These are phyloP conservation scores for Citrus medica DNA, from an alignment of 345 rosid genomes.

Conservation along the genomic window DNA sequence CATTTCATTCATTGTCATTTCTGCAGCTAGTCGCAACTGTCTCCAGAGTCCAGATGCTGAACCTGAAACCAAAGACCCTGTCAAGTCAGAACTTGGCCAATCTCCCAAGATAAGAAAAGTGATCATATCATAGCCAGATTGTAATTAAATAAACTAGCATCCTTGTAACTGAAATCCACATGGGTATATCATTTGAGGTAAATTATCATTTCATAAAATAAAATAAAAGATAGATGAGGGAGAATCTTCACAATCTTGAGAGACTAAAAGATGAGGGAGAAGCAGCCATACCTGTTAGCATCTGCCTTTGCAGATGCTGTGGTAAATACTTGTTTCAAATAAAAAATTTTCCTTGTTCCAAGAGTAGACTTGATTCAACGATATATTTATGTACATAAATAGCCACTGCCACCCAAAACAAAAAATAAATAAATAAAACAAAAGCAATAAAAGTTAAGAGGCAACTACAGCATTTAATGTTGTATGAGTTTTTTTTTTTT, in stretches of 20 bases:
- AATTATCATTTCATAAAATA: neutral
- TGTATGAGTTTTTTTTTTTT: neutral
- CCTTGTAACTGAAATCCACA: neutral
- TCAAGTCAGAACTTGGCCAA: neutral
- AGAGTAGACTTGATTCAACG: neutral
- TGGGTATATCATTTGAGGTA: neutral
- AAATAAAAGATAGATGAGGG: neutral
- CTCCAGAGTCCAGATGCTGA: neutral
- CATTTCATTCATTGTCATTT: neutral
- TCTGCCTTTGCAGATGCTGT: conserved; percentile 1
- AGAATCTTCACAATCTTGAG: neutral
- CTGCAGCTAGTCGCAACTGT: neutral
- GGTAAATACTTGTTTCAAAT: neutral
- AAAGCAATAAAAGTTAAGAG: neutral
- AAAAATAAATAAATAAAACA: neutral
- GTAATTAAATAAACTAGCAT: neutral
- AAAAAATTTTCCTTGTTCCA: conserved; percentile 2
- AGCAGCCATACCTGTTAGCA: conserved; percentile 13
- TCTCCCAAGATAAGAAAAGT: neutral
- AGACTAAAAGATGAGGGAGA: neutral
- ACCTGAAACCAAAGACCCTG: conserved; percentile 11
- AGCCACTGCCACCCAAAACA: conserved; percentile 17
- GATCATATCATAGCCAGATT: neutral
- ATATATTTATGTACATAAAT: conserved; percentile 14
- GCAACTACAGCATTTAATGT: neutral